Evolutionary conservation across 352 stramenopile genomes (phyloP), one percentile per base, ranked within the genome.

Genomic region (Phytophthora rubi): DNA sequence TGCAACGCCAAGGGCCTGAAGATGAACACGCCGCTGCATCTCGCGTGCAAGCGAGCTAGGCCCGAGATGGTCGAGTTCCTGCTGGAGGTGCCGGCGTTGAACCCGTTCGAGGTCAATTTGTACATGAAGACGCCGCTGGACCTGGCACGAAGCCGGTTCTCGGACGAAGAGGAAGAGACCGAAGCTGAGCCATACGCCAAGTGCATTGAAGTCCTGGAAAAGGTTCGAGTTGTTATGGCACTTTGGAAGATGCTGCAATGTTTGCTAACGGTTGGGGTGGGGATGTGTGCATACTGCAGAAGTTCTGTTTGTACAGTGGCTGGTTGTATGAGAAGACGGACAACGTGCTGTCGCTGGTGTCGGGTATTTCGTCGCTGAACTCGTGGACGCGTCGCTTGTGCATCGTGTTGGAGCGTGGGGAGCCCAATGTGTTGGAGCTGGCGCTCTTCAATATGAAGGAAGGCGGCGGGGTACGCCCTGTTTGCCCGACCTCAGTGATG

Each of bases 311-410:
- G 13, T 86, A 84, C 53, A 86, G 75, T 49, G 82, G 82, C 18
- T 92, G 82, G 84, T 30, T 92, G 39, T 92, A 90, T 28, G 64
- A 81, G 55, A 86, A 88, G 65, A 83, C 71, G 0, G 84, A 91
- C 69, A 91, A 91, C 39, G 53, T 91, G 57, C 48, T 90, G 21
- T 92, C 84, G 4, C 67, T 85, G 21, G 69, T 88, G 18, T 89
- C 82, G 4, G 79, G 84, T 1, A 75, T 90, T 32, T 82, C 81
- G 47, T 85, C 82, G 23, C 70, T 92, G 21, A 83, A 88, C 51
- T 92, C 82, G 16, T 92, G 84, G 84, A 87, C 70, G 32, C 67
- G 79, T 33, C 74, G 78, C 30, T 87, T 89, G 58, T 92, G 85
- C 44, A 82, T 96, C 21, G 86, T 94, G 2, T 65, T 96, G 15